phyloP scores from a whole-genome alignment of 768 basidiomycete genomes.

The Boletellus sp. region DNA sequence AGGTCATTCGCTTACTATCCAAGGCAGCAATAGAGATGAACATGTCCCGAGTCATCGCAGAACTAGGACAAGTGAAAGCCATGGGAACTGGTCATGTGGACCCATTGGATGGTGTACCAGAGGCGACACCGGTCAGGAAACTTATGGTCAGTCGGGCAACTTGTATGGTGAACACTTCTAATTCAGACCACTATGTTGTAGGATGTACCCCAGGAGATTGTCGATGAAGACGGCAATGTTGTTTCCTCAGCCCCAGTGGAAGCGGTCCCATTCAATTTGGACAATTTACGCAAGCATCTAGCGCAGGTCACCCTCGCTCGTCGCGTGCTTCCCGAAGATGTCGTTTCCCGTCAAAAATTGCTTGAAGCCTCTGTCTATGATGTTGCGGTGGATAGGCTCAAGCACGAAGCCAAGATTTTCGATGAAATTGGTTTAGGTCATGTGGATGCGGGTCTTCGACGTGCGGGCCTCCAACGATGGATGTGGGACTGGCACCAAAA shows the following conservation, averaged over 20 bases:
- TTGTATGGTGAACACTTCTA: not conserved
- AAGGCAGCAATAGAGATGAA: conserved; percentile 57
- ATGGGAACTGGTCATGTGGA: conserved; percentile 41
- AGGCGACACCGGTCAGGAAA: conserved; percentile 57
- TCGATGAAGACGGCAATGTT: conserved; percentile 18
- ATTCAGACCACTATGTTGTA: conserved; percentile 4
- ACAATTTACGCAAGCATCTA: conserved; percentile 67
- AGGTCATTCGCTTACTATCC: conserved; percentile 54
- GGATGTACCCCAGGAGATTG: conserved; percentile 16
- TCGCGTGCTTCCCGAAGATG: conserved; percentile 60
- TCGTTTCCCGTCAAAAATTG: conserved; percentile 71
- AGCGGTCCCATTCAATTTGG: conserved; percentile 72
- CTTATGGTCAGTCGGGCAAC: conserved; percentile 33
- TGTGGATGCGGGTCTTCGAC: conserved; percentile 40
- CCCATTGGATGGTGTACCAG: conserved; percentile 50
- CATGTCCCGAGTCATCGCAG: conserved; percentile 45
- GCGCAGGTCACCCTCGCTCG: conserved; percentile 59
- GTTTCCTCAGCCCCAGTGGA: conserved; percentile 17
- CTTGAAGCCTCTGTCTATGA: conserved; percentile 86
- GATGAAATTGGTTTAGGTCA: conserved; percentile 53
- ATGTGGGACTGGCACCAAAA: conserved; percentile 85
- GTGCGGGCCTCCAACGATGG: conserved; percentile 60
- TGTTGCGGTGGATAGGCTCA: conserved; percentile 67
- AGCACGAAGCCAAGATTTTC: conserved; percentile 58
- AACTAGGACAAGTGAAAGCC: conserved; percentile 53